Conservation (phyloP, 768 basidiomycete genomes). For the Lactarius vividus region DNA sequence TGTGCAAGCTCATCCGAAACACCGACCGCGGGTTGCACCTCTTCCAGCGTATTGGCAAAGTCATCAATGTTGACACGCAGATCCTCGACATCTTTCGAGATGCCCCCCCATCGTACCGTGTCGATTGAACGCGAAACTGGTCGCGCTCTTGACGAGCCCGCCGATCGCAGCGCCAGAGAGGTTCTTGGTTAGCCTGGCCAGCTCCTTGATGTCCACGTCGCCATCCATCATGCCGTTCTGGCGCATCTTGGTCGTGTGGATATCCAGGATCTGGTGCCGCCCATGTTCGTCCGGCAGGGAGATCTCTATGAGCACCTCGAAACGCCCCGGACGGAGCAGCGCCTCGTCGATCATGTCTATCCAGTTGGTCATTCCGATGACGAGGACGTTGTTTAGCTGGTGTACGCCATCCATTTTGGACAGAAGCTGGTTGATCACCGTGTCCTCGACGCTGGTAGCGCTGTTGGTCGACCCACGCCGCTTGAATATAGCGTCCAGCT, state of each 20-base stretch:
- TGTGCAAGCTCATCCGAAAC: slow-evolving; percentile 93
- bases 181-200: slow-evolving; percentile 88
- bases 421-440: slow-evolving; percentile 95
- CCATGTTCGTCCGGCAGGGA: slow-evolving; percentile 94
- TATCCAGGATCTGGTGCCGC: slow-evolving; percentile 88
- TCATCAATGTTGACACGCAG: slow-evolving; percentile 82
- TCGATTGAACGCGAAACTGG: slow-evolving; percentile 93
- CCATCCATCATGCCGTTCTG: slow-evolving; percentile 83
- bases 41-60: slow-evolving; percentile 87
- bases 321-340: slow-evolving; percentile 92
- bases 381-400: slow-evolving; percentile 96
- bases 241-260: slow-evolving; percentile 95
- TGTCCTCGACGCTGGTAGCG: slow-evolving; percentile 96
- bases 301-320: slow-evolving; percentile 99
- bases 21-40: slow-evolving; percentile 96
- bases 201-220: slow-evolving; percentile 80
- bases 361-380: slow-evolving; percentile 99
- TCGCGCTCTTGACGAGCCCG: slow-evolving; percentile 96
- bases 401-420: slow-evolving; percentile 99
- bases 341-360: slow-evolving; percentile 99
- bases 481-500: slow-evolving; percentile 97
- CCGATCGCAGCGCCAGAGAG: slow-evolving; percentile 96
- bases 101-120: slow-evolving; percentile 95
- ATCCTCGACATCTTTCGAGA: slow-evolving; percentile 93
- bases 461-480: slow-evolving; percentile 90